Percentiles rank a stretch among this genome's conserved stretches.
Conservation (phyloP, 2,329 filamentous ascomycete species). For the Curvularia lunata region DNA sequence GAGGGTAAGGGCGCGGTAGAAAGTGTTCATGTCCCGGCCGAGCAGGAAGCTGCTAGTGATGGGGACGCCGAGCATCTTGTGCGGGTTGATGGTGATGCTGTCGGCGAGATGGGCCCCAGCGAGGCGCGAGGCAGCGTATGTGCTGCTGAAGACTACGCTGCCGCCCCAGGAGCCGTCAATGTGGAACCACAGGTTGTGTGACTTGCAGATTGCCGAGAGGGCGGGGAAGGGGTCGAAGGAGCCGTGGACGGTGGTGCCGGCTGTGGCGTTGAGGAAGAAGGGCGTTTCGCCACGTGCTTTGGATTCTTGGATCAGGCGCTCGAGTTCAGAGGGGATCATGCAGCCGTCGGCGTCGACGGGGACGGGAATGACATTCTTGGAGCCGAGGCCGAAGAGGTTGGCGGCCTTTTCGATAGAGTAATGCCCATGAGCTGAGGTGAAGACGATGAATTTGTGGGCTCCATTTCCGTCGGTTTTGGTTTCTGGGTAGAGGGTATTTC, state of each 20-base stretch:
- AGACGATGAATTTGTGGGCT: constrained; percentile 72
- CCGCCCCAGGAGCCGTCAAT: constrained; percentile 94
- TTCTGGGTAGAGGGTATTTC: constrained; percentile 81
- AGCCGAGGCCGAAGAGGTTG: constrained; percentile 86
- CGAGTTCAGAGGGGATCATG: constrained; percentile 72
- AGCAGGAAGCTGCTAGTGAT: constrained; percentile 91
- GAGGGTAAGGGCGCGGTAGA: constrained; percentile 84
- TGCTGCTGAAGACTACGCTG: constrained; percentile 72
- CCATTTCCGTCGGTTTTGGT: constrained; percentile 77
- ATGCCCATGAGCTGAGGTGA: constrained; percentile 89
- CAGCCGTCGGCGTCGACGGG: constrained; percentile 74
- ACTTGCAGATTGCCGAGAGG: constrained; percentile 73
- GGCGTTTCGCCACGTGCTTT: constrained; percentile 75
- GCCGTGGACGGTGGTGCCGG: constrained; percentile 90
- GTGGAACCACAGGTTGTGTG: constrained; percentile 85
- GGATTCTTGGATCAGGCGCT: constrained; percentile 66
- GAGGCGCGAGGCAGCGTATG: constrained; percentile 67
- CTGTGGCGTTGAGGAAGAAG: constrained; percentile 94
- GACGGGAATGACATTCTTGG: constrained; percentile 73
- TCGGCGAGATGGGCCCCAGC: constrained; percentile 75
- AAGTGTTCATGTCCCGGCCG: constrained; percentile 73
- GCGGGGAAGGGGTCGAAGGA: constrained; percentile 81
- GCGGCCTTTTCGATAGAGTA: constrained; percentile 95
- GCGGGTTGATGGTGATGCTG: constrained; percentile 86
- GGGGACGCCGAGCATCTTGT: constrained; percentile 96